Conservation (phyloP, 768 basidiomycete species). For the Phaffia tasmanica region DNA sequence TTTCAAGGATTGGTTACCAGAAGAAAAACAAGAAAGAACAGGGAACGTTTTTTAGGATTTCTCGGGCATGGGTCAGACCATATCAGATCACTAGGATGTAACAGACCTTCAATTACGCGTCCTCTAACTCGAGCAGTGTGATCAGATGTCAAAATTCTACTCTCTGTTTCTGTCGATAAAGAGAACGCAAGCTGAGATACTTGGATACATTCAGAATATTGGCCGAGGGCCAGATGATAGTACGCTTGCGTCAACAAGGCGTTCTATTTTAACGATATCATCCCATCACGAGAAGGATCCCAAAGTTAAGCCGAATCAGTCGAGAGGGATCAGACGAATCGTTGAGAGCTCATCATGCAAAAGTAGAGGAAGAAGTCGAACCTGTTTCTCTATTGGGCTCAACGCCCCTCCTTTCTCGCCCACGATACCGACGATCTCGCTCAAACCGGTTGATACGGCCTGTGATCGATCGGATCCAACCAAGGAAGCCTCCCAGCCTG, state of each 20-base stretch:
- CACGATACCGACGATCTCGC: slow-evolving; percentile 14
- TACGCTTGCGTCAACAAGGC: slow-evolving; percentile 4
- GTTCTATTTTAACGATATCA: not conserved
- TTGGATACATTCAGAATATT: slow-evolving; percentile 4
- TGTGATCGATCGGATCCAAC: slow-evolving; percentile 3
- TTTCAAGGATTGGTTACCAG: slow-evolving; percentile 33
- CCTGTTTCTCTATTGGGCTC: slow-evolving; percentile 27
- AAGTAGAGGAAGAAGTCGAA: too few species aligned
- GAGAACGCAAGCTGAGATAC: not conserved
- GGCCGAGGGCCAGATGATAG: slow-evolving; percentile 18
- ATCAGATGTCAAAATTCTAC: slow-evolving; percentile 44
- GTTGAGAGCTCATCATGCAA: too few species aligned
- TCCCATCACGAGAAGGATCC: not conserved
- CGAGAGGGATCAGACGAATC: too few species aligned
- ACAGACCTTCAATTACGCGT: slow-evolving; percentile 63
- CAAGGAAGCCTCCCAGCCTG: slow-evolving; percentile 43
- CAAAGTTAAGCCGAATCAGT: not conserved
- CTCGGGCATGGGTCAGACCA: not conserved
- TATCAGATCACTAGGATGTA: not conserved
- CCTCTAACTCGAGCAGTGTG: slow-evolving; percentile 63
- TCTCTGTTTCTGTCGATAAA: not conserved
- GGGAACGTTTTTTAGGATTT: not conserved
- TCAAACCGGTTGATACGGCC: slow-evolving; percentile 11
- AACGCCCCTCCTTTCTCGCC: slow-evolving; percentile 7
- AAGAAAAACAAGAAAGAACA: not conserved